A percentile compares a stretch with the other conserved stretches of the same genome.
Evolutionary conservation across 805 yeast species (phyloP).

Genomic region (Starmera pachycereana): DNA sequence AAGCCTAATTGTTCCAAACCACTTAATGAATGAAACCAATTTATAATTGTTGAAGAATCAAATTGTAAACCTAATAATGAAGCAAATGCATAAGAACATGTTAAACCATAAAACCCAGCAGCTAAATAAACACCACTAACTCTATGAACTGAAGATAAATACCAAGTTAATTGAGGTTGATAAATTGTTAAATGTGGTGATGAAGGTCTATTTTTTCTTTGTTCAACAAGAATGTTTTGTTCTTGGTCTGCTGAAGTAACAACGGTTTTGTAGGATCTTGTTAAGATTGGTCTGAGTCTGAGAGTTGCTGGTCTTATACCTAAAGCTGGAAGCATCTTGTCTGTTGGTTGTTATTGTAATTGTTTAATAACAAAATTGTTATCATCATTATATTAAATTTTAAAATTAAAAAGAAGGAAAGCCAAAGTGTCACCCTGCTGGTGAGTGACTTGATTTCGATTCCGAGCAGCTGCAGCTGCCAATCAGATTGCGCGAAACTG

Average conservation of each 20-base stretch:
- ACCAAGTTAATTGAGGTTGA: conserved; percentile 83
- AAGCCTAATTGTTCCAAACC: conserved; percentile 45
- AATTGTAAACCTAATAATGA: conserved; percentile 46
- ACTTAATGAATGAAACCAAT: conserved; percentile 46
- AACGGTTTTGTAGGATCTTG: conserved; percentile 26
- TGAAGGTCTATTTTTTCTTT: conserved; percentile 79
- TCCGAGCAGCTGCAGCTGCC: too few species aligned
- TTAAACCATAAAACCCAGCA: conserved; percentile 65
- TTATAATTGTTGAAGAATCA: conserved; percentile 23
- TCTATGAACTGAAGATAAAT: conserved; percentile 76
- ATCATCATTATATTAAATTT: too few species aligned
- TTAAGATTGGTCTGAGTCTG: neutral
- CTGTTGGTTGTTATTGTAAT: too few species aligned
- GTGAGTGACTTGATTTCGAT: too few species aligned
- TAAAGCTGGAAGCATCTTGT: too few species aligned
- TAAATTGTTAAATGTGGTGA: conserved; percentile 89
- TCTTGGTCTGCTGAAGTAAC: conserved; percentile 52
- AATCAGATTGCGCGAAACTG: too few species aligned
- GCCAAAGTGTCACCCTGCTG: too few species aligned
- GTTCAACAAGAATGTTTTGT: conserved; percentile 60
- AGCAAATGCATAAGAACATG: conserved; percentile 64
- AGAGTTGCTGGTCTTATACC: conserved; percentile 1
- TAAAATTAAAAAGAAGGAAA: too few species aligned
- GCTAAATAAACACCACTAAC: conserved; percentile 81
- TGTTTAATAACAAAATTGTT: too few species aligned